A percentile compares a stretch with the other conserved stretches of the same genome.
Conservation (phyloP, 345 rosid species). For the Tarenaya hassleriana region DNA sequence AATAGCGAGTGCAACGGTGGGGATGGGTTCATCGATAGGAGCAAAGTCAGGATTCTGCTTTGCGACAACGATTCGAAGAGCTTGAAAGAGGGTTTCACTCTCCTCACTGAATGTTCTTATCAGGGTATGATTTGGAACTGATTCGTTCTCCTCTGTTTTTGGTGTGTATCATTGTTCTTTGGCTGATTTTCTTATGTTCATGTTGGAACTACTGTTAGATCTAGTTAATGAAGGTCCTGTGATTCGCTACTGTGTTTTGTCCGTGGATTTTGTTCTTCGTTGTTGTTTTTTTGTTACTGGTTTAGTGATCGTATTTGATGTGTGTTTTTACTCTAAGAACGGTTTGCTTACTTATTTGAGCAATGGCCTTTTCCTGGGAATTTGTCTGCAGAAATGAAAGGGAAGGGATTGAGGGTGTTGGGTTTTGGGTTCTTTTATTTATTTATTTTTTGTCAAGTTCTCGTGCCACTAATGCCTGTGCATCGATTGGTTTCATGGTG, state of each 20-base stretch:
- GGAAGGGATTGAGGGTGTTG: not conserved
- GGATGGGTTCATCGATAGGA: slow-evolving; percentile 86
- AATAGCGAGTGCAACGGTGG: slow-evolving; percentile 53
- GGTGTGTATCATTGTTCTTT: not conserved
- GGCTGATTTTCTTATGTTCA: too few relatives aligned
- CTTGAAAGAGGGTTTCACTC: slow-evolving; percentile 62
- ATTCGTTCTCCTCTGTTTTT: not conserved
- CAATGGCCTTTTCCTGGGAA: too few relatives aligned
- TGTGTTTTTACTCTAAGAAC: too few relatives aligned
- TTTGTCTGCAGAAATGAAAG: not conserved
- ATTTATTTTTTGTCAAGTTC: not conserved
- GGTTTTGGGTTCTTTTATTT: not conserved
- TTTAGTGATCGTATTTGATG: too few relatives aligned
- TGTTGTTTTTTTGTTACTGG: too few relatives aligned
- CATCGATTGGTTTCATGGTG: not conserved
- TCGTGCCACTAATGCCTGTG: too few relatives aligned
- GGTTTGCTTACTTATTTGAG: too few relatives aligned
- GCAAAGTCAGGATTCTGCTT: slow-evolving; percentile 94
- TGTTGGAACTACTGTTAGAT: too few relatives aligned
- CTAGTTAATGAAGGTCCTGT: too few relatives aligned
- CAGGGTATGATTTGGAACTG: slow-evolving; percentile 45
- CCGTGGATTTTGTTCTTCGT: too few relatives aligned
- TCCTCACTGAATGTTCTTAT: slow-evolving; percentile 86
- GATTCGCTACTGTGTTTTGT: too few relatives aligned
- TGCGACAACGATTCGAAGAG: slow-evolving; percentile 81